Base-by-base conservation (phyloP, 768 basidiomycete genomes). In the Termitomyces heimii region DNA sequence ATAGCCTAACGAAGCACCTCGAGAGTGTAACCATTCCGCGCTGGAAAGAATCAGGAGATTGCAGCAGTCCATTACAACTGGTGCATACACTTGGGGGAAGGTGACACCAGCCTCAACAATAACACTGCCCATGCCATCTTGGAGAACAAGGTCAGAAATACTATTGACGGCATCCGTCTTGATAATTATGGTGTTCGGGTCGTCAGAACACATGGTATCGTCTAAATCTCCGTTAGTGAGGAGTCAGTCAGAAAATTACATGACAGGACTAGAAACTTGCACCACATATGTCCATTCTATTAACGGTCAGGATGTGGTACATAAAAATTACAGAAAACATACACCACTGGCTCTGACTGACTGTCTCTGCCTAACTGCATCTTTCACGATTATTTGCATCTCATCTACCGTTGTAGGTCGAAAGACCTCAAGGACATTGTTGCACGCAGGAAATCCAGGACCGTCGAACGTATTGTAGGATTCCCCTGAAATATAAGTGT, bases 201-300 rank as follows among this genome's bases (percentile, higher is more conserved):
- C 71, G 53, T 73, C 73, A 31, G 71, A 70, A 54, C 72, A 74
- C 73, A 74, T 72, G 32, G 72, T 74, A 51, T 74, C 70, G 53
- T 70, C 71, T 73, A 46, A 12, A 53, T 44, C n/a, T 2, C 40
- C 16, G 43, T 50, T 16, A 53, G 12, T 18, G 28, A 26, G 4
- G 8, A 7, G 18, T n/a, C 13, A 24, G 8, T n/a, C n/a, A n/a
- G n/a, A 8, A 6, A 20, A 8, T 12, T 29, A 13, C 20, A 24
- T 16, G 8, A 29, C 3, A 44, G 12, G 9, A 26, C 6, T 34
- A 18, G 28, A 26, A 16, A 56, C 70, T 57, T 54, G 72, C 72
- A 73, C 72, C 71, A 73, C 73, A 74, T 74, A 57, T 74, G 73
- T 9, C 67, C 71, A 45, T 74, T 74, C 73, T 74, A 24, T 20